These are phyloP conservation scores for Dictyostelium brefeldianum DNA, from an alignment of 78 protist species.

Conservation along the genomic window DNA sequence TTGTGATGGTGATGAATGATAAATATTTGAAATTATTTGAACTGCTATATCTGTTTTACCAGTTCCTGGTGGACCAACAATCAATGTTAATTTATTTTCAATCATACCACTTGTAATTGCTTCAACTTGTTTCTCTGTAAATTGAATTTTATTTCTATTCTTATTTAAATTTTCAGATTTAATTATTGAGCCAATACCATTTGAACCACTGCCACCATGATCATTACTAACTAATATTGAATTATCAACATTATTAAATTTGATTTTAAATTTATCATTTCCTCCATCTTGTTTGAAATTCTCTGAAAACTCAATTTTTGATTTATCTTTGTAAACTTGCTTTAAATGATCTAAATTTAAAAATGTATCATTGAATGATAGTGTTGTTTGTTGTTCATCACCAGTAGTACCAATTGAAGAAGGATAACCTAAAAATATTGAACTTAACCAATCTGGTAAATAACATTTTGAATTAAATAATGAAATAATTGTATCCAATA, in stretches of 20 bases:
- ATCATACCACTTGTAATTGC: slow-evolving; percentile 90
- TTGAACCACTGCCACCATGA: background rate
- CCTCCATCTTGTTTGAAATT: background rate
- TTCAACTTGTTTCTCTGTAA: slow-evolving; percentile 69
- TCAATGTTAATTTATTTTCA: slow-evolving; percentile 91
- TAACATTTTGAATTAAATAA: slow-evolving; percentile 64
- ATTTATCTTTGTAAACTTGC: background rate
- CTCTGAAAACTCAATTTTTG: background rate
- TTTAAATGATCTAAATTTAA: slow-evolving; percentile 84
- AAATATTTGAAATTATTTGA: slow-evolving; percentile 92
- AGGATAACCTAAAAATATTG: slow-evolving; percentile 93
- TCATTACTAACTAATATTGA: background rate
- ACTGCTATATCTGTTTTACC: slow-evolving; percentile 99
- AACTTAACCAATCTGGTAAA: slow-evolving; percentile 96
- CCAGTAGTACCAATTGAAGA: background rate
- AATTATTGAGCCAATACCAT: background rate
- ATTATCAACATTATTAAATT: slow-evolving; percentile 2
- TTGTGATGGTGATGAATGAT: slow-evolving; percentile 95
- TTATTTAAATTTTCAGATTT: background rate
- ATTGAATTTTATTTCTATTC: slow-evolving; percentile 30
- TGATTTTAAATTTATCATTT: slow-evolving; percentile 14
- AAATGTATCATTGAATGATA: slow-evolving; percentile 93
- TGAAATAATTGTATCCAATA: slow-evolving; percentile 92
- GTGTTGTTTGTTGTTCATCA: background rate
- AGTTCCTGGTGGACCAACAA: slow-evolving; percentile 99